A percentile compares a stretch with the other conserved stretches of the same genome.
Conservation (phyloP, 345 rosid genomes). For the Dipteronia dyeriana region DNA sequence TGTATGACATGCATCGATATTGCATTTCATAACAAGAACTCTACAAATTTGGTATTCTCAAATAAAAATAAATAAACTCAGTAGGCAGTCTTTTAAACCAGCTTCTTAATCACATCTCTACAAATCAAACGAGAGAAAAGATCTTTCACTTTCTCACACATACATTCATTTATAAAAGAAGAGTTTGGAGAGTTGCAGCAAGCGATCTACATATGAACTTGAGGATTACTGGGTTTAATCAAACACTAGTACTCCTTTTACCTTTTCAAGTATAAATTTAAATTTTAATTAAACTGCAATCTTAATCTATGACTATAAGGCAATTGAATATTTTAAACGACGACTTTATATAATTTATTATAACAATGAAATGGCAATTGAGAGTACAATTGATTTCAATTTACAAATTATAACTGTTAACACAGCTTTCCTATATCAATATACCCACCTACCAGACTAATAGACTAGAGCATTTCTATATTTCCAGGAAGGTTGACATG, state of each 20-base stretch:
- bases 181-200: not conserved
- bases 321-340: not conserved
- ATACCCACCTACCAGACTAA: not conserved
- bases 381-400: not conserved
- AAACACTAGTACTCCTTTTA: not conserved
- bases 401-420: no score
- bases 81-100: not conserved
- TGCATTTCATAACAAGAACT: not conserved
- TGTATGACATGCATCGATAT: not conserved
- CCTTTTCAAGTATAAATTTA: not conserved
- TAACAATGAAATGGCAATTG: no score
- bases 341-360: not conserved
- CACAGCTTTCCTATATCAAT: not conserved
- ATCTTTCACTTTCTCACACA: not conserved
- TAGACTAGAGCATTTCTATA: not conserved
- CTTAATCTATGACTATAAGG: not conserved
- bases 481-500: not conserved
- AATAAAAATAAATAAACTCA: not conserved
- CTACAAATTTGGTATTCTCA: not conserved
- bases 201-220: not conserved
- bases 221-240: not conserved
- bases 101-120: not conserved
- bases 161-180: not conserved
- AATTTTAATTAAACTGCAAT: not conserved
- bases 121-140: not conserved